phyloP scores from a whole-genome alignment of 176 grass and related monocot species.

The Tillandsia fasciculata region DNA sequence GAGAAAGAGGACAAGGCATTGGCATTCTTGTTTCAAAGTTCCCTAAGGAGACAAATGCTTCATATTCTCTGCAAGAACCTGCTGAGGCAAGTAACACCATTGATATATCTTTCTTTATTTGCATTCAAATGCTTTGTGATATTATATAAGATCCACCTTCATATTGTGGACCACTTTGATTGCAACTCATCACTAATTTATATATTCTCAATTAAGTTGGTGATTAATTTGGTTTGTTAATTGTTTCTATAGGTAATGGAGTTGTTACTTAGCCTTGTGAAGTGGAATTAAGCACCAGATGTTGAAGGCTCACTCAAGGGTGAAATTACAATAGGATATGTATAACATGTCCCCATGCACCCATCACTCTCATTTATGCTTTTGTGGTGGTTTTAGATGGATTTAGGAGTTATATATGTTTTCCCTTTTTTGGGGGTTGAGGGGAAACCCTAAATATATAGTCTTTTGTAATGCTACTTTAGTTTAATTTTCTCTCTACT shows the following conservation, averaged over 20 bases:
- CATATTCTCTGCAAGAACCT: slow-evolving; percentile 65
- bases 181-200: background rate
- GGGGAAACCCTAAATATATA: background rate
- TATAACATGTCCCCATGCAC: background rate
- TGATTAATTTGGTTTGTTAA: background rate
- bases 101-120: background rate
- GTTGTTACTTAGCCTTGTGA: slow-evolving; percentile 52
- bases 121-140: background rate
- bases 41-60: slow-evolving; percentile 72
- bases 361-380: background rate
- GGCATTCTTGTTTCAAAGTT: slow-evolving; percentile 82
- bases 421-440: background rate
- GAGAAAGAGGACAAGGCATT: slow-evolving; percentile 45
- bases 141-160: background rate
- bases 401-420: background rate
- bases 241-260: slow-evolving; percentile 36
- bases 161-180: background rate
- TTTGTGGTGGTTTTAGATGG: background rate
- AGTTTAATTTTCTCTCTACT: background rate
- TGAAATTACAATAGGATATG: background rate
- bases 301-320: slow-evolving; percentile 15
- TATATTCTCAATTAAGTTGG: background rate
- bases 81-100: slow-evolving; percentile 35
- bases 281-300: slow-evolving; percentile 49
- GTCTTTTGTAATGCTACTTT: background rate